Percentiles rank a stretch among this genome's conserved stretches.
These are phyloP conservation scores for Carex parvula DNA, from an alignment of 176 grass and related monocot species.

Conservation along the genomic window DNA sequence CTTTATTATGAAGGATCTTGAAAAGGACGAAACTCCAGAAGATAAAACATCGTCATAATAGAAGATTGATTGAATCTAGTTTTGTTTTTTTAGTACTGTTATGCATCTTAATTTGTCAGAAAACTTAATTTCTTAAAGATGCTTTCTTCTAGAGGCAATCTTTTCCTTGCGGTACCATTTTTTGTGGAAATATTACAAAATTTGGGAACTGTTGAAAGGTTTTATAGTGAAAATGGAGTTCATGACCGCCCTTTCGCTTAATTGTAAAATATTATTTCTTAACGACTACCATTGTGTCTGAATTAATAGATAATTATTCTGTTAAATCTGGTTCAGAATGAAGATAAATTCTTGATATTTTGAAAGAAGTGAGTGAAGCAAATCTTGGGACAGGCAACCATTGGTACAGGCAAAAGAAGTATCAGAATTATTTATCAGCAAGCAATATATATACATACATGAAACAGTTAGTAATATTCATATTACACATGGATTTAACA, in stretches of 20 bases:
- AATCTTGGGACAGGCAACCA: not conserved
- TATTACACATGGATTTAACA: not conserved
- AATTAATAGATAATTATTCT: not conserved
- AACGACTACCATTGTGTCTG: not conserved
- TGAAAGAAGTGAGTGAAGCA: not conserved
- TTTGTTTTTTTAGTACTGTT: not conserved
- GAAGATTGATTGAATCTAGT: not conserved
- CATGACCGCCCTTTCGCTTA: not conserved
- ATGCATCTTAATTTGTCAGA: not conserved
- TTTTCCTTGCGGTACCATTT: not conserved
- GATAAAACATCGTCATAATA: not conserved
- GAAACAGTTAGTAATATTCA: not conserved
- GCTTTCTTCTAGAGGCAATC: not conserved
- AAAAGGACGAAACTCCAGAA: conserved; percentile 11
- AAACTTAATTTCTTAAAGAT: not conserved
- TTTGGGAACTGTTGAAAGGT: too few relatives aligned
- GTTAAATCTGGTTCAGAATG: not conserved
- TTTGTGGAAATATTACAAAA: not conserved
- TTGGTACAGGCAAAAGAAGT: not conserved
- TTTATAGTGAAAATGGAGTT: not conserved
- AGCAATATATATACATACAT: not conserved
- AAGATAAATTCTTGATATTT: not conserved
- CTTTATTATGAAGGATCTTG: conserved; percentile 18
- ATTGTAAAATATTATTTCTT: conserved; percentile 9
- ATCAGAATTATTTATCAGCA: not conserved